These are phyloP conservation scores for Boletellus sp. DNA, from an alignment of 1,284 basidiomycete genomes.

Conservation along the genomic window DNA sequence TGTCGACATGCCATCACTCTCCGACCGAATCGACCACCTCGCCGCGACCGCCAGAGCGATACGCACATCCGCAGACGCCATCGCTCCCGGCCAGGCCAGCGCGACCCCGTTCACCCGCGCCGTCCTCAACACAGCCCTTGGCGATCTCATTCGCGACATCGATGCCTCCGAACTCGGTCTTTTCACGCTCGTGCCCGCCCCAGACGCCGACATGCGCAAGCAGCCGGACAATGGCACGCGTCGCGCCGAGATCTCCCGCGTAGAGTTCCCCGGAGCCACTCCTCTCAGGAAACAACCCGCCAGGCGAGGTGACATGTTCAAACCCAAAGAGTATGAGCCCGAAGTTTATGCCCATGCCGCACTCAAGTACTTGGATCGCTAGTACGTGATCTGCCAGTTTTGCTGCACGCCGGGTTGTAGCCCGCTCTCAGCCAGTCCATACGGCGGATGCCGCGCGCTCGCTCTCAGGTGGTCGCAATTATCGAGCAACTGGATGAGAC, in stretches of 20 bases:
- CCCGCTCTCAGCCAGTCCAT: constrained; percentile 49
- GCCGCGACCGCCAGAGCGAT: constrained; percentile 37
- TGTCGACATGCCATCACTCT: constrained; percentile 37
- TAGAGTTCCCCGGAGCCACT: constrained; percentile 65
- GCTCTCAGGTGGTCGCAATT: constrained; percentile 52
- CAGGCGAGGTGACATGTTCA: constrained; percentile 40
- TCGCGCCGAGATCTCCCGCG: constrained; percentile 51
- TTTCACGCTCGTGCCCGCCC: constrained; percentile 49
- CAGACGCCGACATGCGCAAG: constrained; percentile 34
- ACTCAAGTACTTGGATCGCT: constrained; percentile 68
- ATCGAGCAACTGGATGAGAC: constrained; percentile 51
- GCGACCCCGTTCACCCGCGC: constrained; percentile 54
- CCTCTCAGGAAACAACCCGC: constrained; percentile 52
- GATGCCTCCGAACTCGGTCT: constrained; percentile 74
- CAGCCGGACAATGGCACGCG: constrained; percentile 30
- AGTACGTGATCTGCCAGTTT: constrained; percentile 44
- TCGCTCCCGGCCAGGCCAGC: constrained; percentile 16
- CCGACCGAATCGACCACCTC: constrained; percentile 44
- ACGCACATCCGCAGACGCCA: constrained; percentile 28
- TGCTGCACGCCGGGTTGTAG: background rate
- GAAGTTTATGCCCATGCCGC: constrained; percentile 74
- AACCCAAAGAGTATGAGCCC: constrained; percentile 52
- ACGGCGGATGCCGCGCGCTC: constrained; percentile 68
- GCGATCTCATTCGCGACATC: constrained; percentile 72
- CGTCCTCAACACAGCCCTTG: constrained; percentile 56